Evolutionary conservation across 139 green algal species (phyloP).

Genomic region (Coelastrella sp.): DNA sequence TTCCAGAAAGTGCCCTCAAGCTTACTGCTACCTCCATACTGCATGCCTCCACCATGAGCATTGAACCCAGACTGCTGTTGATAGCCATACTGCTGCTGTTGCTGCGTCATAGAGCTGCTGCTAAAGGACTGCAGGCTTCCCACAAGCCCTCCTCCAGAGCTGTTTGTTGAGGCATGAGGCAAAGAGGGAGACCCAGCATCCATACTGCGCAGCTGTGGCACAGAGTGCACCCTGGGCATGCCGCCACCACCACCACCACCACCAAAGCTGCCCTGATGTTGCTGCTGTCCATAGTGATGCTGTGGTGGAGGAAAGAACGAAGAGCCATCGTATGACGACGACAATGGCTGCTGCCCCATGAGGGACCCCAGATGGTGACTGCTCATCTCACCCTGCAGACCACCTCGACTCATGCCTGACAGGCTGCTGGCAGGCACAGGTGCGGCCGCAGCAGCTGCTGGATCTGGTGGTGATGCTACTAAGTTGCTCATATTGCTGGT

Average conservation of each 20-base stretch:
- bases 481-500: constrained; percentile 1
- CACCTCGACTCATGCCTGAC: neutral
- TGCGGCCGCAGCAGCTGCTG: constrained; percentile 32
- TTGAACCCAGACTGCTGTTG: constrained; percentile 34
- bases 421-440: constrained; percentile 32
- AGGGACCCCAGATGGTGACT: constrained; percentile 3
- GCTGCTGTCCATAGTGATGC: constrained; percentile 17
- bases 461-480: neutral
- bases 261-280: no score
- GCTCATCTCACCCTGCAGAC: constrained; percentile 3
- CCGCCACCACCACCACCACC: constrained; percentile 1
- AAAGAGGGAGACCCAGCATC: neutral
- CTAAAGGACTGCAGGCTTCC: constrained; percentile 4
- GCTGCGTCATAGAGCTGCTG: constrained; percentile 36
- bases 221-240: constrained; percentile 26
- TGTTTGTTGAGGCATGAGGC: neutral
- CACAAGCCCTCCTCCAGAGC: neutral
- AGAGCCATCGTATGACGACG: neutral
- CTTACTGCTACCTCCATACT: constrained; percentile 18
- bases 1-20: constrained; percentile 45
- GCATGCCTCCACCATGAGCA: neutral
- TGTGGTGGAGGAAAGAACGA: constrained; percentile 3
- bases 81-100: constrained; percentile 36
- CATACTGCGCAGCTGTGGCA: neutral
- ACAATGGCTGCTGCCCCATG: constrained; percentile 17